Evolutionary conservation across 305 asterid species (phyloP).

Genomic region (Fraxinus xanthoxyloides): DNA sequence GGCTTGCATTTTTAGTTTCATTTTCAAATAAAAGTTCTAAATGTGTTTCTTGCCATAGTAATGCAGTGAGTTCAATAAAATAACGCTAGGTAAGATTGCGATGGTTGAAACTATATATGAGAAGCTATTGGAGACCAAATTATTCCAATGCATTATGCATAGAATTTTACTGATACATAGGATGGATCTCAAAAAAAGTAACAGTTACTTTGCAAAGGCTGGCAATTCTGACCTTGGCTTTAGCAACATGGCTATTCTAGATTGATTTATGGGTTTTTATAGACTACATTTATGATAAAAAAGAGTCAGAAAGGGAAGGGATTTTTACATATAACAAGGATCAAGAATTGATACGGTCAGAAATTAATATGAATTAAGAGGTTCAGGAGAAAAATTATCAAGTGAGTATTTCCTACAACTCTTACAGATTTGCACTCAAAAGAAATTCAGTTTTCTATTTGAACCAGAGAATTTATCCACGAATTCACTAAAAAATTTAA

Average conservation of each 20-base stretch:
- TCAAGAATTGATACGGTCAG: slow-evolving; percentile 6
- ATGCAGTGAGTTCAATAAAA: slow-evolving; percentile 9
- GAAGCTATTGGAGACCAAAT: slow-evolving; percentile 22
- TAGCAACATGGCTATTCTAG: slow-evolving; percentile 3
- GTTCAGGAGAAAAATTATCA: not conserved
- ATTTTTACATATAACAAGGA: not conserved
- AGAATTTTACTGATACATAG: slow-evolving; percentile 5
- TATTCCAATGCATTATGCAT: slow-evolving; percentile 8
- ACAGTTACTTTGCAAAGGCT: slow-evolving; percentile 1
- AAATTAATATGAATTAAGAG: not conserved
- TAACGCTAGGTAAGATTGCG: slow-evolving; percentile 6
- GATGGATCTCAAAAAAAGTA: not conserved
- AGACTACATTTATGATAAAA: not conserved
- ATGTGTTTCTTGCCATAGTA: not conserved
- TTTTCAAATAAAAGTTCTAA: slow-evolving; percentile 7
- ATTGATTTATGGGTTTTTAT: not conserved
- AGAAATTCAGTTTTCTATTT: not conserved
- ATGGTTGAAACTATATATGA: slow-evolving; percentile 7
- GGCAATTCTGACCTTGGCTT: not conserved
- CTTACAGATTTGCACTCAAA: not conserved
- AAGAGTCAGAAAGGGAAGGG: not conserved
- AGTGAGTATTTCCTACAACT: not conserved
- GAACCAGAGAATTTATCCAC: not conserved
- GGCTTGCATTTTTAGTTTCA: slow-evolving; percentile 14
- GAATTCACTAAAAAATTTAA: not conserved